Base-by-base conservation (phyloP, 768 basidiomycete genomes). In the Clathrus columnatus region DNA sequence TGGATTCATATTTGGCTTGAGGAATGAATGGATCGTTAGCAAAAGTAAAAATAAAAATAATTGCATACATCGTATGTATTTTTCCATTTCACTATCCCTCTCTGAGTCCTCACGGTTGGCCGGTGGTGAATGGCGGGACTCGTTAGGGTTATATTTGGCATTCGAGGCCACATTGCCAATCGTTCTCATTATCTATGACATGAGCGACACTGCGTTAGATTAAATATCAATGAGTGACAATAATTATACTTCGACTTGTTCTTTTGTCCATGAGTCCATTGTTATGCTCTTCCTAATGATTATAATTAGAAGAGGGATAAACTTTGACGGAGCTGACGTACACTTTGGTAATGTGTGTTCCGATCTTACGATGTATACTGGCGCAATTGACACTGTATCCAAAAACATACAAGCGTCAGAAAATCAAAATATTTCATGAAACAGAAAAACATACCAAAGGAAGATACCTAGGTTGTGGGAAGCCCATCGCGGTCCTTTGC, bases 311-410 rank as follows among this genome's bases (percentile, higher is more conserved):
- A 46, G 49, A 11, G 29, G 17, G 45, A 36, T 44, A 16, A 24
- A 52, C 36, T 55, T 30, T 43, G 43, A 27, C 24, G 26, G 6
- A 56, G 30, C 7, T 49, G 27, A 75, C 81, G 66, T 75, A 93
- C 91, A 97, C 89, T 81, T 96, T 93, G 0, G 87, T 82, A 61
- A 92, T 76, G 67, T 97, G 94, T 4, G 91, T 94, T 1, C 94
- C 94, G 57, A 97, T 84, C 74, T 94, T 95, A 51, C 94, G 80
- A 72, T 97, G 94, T 50, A 95, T 82, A 57, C 87, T 86, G 16
- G 94, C 94, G 66, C 94, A 97, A 61, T 79, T 81, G 43, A 91
- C 76, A 63, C 92, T 93, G 58, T 30, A 61, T 52, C 59, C 50
- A 50, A 32, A 28, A 44, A 49, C 18, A 30, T 11, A 26, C n/a